Base-by-base conservation (phyloP, 352 stramenopile species). In the Pythium phragmiticola region DNA sequence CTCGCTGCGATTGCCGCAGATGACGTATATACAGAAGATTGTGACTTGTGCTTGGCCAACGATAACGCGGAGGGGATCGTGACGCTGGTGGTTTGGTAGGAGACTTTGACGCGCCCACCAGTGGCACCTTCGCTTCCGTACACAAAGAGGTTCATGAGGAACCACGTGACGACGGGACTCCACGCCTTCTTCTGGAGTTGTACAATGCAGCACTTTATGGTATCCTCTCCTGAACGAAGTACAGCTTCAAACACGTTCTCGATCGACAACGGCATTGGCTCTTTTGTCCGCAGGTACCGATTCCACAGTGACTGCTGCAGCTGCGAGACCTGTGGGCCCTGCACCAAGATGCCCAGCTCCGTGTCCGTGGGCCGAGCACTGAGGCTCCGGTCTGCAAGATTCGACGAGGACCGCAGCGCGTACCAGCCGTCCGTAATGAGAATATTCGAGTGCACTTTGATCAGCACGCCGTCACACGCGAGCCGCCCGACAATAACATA, bases 371-470 rank as follows among this genome's bases (percentile, higher is more conserved):
- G 80, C 21, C 81, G 66, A 7, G 80, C 72, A 45, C 83, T 92
- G 17, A 92, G 41, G 69, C 81, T 90, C n/a, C 83, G 78, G 43
- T 92, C 83, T 5, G 83, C 81, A 41, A 92, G 68, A 46, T 92
- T 92, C 37, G 80, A 90, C 39, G 83, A 92, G 53, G 80, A 89
- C 6, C 83, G 76, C 36, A 92, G 59, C 7, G 81, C 83, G 56
- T 89, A 89, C 34, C 65, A 67, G n/a, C 83, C 81, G 47, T 92
- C 83, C 26, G 79, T 69, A 67, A 92, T 92, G 37, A 92, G 66
- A 36, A 92, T 87, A 57, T 92, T 92, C 21, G 83, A 92, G 65
- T 92, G 83, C 28, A 92, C 81, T 60, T 92, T 92, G 57, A 92
- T 65, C 11, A 88, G 64, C 39, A 89, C 72, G 17, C 69, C 70